phyloP scores from a whole-genome alignment of 2,329 filamentous ascomycete species.

The Colletotrichum noveboracense region DNA sequence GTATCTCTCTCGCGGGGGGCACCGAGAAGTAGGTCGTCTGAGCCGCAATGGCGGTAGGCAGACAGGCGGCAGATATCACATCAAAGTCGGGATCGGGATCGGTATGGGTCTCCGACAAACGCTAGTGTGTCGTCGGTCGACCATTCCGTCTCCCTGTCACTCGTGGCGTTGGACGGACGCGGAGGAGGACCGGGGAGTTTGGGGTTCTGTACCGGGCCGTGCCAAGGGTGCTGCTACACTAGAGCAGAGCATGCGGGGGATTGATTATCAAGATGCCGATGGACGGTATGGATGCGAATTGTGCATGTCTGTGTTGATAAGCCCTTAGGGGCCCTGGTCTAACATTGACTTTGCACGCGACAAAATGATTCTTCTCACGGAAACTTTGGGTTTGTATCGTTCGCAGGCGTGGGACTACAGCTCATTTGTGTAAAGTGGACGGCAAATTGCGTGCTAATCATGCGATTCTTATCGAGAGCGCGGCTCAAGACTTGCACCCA shows the following conservation, averaged over 20 bases:
- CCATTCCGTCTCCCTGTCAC: not conserved
- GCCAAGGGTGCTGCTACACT: not conserved
- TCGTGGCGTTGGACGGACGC: not conserved
- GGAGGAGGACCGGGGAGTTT: not conserved
- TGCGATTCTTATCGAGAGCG: not conserved
- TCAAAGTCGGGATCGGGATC: constrained; percentile 8
- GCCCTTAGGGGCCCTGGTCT: not conserved
- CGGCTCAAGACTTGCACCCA: not conserved
- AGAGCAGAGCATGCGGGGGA: not conserved
- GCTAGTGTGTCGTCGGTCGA: not conserved
- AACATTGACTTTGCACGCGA: not conserved
- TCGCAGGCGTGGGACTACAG: not conserved
- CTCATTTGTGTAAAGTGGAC: not conserved
- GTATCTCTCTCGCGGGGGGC: not conserved
- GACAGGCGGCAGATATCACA: not conserved
- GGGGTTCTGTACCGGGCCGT: not conserved
- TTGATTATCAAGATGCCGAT: not conserved
- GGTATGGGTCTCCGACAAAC: not conserved
- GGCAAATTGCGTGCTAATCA: not conserved
- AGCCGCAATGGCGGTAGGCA: not conserved
- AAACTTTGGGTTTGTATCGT: not conserved
- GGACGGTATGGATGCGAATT: not conserved
- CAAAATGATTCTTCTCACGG: not conserved
- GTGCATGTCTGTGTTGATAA: not conserved
- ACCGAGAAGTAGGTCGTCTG: not conserved